Evolutionary conservation across 176 grass and related monocot species (phyloP), one percentile per base, ranked within the genome.

Genomic region (Avena atlantica): DNA sequence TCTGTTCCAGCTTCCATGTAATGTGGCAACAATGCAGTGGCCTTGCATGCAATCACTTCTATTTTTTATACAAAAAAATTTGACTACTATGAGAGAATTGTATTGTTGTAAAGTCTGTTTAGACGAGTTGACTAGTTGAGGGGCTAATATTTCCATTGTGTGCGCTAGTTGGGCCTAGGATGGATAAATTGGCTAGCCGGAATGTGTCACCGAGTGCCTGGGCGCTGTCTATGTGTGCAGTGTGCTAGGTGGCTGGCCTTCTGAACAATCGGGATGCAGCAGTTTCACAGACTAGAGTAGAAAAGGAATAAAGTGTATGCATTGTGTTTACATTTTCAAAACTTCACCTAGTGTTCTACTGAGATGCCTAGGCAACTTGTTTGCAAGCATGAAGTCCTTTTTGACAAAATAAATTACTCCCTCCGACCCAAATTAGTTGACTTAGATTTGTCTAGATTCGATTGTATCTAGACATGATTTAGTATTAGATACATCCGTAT

Each of bases 231-330:
- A 47, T 57, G 4, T 57, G 55, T 57, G 55, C 55, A 20, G 40
- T 47, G 58, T 23, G 9, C 58, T 61, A 61, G 53, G 4, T 11
- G 0, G 9, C 49, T 50, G 11, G 49, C 9, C 49, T 50, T 50
- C 12, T 2, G 10, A 50, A 50, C 59, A 51, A 42, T 52, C 45
- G 62, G 42, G 9, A 80, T 70, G 21, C 63, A 89, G 2, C 27
- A 74, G 83, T 78, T 84, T 42, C 40, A 14, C 31, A 74, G 6
- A 47, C 59, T 88, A 44, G 69, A 80, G 6, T 34, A 78, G 13
- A 64, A 73, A 61, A 66, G 4, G 21, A 86, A 64, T 16, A 24
- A 45, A 81, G 71, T 44, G 53, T 10, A 23, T 48, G 78, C 16
- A 64, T 29, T 47, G 11, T 75, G 56, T 74, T 21, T 83, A 63